A percentile compares a stretch with the other conserved stretches of the same genome.
Evolutionary conservation across 352 stramenopile species (phyloP).

Genomic region (Globisporangium splendens): DNA sequence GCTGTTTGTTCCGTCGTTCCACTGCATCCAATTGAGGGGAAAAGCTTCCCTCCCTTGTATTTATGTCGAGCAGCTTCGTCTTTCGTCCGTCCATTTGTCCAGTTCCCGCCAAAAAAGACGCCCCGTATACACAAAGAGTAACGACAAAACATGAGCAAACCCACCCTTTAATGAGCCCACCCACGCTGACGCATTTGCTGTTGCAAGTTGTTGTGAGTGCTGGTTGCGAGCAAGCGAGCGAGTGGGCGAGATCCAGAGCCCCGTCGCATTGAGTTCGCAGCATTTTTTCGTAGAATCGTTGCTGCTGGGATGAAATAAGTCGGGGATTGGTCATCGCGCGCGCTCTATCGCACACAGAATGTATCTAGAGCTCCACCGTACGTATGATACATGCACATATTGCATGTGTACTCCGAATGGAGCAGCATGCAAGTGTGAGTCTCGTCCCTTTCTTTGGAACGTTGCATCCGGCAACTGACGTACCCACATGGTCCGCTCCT

Average conservation of each 20-base stretch:
- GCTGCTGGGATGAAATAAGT: no score
- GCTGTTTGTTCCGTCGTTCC: no score
- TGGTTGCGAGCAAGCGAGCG: not conserved
- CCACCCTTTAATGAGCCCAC: not conserved
- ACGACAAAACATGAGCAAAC: not conserved
- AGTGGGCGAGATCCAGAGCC: not conserved
- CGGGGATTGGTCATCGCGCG: no score
- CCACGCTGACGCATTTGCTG: not conserved
- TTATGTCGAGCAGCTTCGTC: not conserved
- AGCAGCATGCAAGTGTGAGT: not conserved
- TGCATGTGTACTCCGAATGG: no score
- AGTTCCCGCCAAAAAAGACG: not conserved
- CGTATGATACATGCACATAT: not conserved
- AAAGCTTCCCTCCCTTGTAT: not conserved
- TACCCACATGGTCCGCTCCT: not conserved
- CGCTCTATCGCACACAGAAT: no score
- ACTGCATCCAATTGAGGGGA: not conserved
- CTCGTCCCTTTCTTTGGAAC: not conserved
- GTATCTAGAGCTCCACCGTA: no score
- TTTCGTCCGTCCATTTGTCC: slow-evolving; percentile 13
- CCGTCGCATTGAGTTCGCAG: not conserved
- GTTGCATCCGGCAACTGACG: not conserved
- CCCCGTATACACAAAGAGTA: not conserved
- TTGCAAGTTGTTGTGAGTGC: not conserved
- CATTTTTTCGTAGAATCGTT: not conserved